A percentile compares a stretch with the other conserved stretches of the same genome.
phyloP scores from a whole-genome alignment of 352 stramenopile genomes.

The Pythium folliculosum region DNA sequence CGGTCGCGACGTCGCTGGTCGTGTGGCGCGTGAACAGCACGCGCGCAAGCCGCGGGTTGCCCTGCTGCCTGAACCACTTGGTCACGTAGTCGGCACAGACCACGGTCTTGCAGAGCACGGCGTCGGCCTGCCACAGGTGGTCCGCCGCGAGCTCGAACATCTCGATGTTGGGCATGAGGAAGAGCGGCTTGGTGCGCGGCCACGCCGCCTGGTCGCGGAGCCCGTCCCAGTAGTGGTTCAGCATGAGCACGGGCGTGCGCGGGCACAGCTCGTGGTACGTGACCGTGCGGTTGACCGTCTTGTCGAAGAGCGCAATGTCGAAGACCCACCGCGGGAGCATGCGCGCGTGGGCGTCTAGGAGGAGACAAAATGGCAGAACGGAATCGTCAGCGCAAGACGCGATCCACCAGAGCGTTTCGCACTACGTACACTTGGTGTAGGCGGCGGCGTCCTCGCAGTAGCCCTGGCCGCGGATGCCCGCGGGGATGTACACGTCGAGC shows the following conservation, averaged over 20 bases:
- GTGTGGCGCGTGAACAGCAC: slow-evolving; percentile 68
- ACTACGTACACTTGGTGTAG: slow-evolving; percentile 61
- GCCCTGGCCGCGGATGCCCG: slow-evolving; percentile 40
- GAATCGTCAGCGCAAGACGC: no score
- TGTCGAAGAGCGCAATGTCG: slow-evolving; percentile 28
- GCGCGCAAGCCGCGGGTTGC: slow-evolving; percentile 47
- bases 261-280: slow-evolving; percentile 45
- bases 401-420: no score
- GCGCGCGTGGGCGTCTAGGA: slow-evolving; percentile 25
- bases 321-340: slow-evolving; percentile 42
- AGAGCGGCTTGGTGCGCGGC: slow-evolving; percentile 33
- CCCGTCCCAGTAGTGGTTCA: slow-evolving; percentile 45
- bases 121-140: slow-evolving; percentile 54
- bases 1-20: slow-evolving; percentile 48
- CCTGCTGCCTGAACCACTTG: slow-evolving; percentile 60
- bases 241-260: slow-evolving; percentile 30
- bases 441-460: slow-evolving; percentile 73
- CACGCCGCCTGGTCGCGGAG: slow-evolving; percentile 20
- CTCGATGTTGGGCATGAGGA: slow-evolving; percentile 39
- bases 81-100: slow-evolving; percentile 43
- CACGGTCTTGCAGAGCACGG: slow-evolving; percentile 63
- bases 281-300: slow-evolving; percentile 16
- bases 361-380: not conserved
- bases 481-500: slow-evolving; percentile 68
- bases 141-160: slow-evolving; percentile 50